Evolutionary conservation across 2,329 filamentous ascomycete genomes (phyloP).

Genomic region (Bipolaris zeicola): DNA sequence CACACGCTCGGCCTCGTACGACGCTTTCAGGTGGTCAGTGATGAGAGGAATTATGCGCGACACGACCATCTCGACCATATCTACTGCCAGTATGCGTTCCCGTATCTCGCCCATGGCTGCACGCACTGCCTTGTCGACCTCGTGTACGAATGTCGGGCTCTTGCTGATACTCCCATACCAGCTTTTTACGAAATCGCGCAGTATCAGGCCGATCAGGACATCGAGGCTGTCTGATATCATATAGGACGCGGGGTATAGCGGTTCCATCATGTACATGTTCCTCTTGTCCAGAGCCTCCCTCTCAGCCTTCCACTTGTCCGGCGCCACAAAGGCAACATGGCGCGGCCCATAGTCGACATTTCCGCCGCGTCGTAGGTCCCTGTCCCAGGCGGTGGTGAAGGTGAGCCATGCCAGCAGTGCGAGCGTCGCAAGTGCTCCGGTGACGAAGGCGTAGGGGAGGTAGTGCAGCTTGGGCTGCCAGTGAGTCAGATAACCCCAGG

Average conservation of each 20-base stretch:
- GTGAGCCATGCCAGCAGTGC: constrained; percentile 64
- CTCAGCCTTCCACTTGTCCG: constrained; percentile 72
- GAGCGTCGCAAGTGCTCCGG: constrained; percentile 65
- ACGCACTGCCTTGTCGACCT: constrained; percentile 82
- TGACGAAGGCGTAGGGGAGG: constrained; percentile 80
- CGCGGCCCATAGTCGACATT: constrained; percentile 50
- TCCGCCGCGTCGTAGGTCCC: constrained; percentile 50
- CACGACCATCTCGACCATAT: constrained; percentile 82
- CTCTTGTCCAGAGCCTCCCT: constrained; percentile 67
- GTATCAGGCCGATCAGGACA: constrained; percentile 73
- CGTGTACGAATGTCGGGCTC: constrained; percentile 78
- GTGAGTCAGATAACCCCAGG: constrained; percentile 84
- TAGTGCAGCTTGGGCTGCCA: constrained; percentile 84
- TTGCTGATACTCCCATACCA: constrained; percentile 90
- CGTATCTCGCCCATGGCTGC: constrained; percentile 72
- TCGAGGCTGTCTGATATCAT: constrained; percentile 81
- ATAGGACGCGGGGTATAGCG: constrained; percentile 77
- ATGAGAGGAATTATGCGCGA: constrained; percentile 84
- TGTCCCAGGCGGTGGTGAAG: constrained; percentile 61
- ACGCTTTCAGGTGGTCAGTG: constrained; percentile 86
- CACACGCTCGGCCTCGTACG: constrained; percentile 84
- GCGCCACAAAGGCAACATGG: constrained; percentile 64
- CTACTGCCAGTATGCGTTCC: constrained; percentile 74
- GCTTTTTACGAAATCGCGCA: constrained; percentile 81
- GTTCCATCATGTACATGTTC: constrained; percentile 67